Percentiles rank a stretch among this genome's conserved stretches.
Conservation (phyloP, 257 asterid genomes). For the Solanum virginianum region DNA sequence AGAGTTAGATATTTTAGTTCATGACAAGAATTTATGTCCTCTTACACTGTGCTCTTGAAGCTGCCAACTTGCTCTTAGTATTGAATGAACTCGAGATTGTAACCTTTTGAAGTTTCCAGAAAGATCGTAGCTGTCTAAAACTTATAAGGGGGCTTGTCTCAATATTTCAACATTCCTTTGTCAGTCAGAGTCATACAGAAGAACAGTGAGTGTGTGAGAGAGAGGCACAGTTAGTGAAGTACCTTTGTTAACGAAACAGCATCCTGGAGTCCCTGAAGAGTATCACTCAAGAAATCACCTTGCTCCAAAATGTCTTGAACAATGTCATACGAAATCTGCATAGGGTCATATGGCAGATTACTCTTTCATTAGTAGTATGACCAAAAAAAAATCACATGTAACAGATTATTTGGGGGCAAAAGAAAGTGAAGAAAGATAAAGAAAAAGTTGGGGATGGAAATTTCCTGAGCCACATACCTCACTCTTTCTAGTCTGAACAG, state of each 20-base stretch:
- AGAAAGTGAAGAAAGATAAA: conserved; percentile 6
- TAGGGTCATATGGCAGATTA: neutral
- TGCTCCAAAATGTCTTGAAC: conserved; percentile 75
- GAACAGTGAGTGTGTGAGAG: neutral
- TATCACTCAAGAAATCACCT: conserved; percentile 66
- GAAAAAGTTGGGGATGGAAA: neutral
- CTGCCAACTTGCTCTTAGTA: neutral
- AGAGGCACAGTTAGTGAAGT: neutral
- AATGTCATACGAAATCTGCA: conserved; percentile 75
- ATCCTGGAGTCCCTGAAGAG: conserved; percentile 87
- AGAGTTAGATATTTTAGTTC: neutral
- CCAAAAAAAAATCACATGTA: neutral
- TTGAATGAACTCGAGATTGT: neutral
- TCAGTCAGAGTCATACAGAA: neutral
- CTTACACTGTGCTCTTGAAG: neutral
- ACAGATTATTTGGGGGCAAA: neutral
- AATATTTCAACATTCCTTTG: neutral
- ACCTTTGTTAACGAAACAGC: conserved; percentile 91
- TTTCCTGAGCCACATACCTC: conserved; percentile 43
- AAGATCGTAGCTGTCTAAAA: neutral
- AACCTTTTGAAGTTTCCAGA: neutral
- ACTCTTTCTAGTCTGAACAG: conserved; percentile 63
- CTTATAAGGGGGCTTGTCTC: neutral
- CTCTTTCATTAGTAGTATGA: neutral
- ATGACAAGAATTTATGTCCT: neutral